Conservation (phyloP, 2,329 filamentous ascomycete species). For the Corynespora cassiicola region DNA sequence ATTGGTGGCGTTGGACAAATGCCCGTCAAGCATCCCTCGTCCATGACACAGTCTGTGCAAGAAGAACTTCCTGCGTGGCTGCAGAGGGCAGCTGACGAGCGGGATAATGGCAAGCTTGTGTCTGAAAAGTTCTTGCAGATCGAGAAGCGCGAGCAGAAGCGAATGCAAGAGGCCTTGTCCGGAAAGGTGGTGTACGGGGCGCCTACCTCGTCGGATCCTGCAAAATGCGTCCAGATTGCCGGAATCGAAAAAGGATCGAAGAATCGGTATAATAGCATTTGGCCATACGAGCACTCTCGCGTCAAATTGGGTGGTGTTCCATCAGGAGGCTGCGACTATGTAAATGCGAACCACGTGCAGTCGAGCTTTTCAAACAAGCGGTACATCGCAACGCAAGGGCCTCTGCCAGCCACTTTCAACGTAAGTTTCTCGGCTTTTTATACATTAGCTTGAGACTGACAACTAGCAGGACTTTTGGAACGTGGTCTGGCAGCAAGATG, state of each 20-base stretch:
- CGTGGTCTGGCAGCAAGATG: conserved; percentile 94
- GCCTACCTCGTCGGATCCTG: conserved; percentile 43
- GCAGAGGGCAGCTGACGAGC: conserved; percentile 67
- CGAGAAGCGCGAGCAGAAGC: conserved; percentile 82
- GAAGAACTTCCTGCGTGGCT: conserved; percentile 78
- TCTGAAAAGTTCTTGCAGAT: conserved; percentile 84
- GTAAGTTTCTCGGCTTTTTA: conserved; percentile 59
- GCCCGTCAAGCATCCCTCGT: conserved; percentile 63
- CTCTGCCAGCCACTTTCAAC: conserved; percentile 88
- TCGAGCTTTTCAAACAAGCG: conserved; percentile 83
- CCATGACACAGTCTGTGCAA: conserved; percentile 55
- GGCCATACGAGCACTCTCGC: conserved; percentile 92
- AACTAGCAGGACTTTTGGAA: conserved; percentile 88
- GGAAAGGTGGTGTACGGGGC: conserved; percentile 65
- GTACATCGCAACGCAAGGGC: conserved; percentile 95
- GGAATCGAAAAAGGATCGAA: conserved; percentile 94
- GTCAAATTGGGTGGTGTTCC: conserved; percentile 77
- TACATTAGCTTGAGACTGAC: conserved; percentile 21
- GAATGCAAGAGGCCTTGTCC: conserved; percentile 86
- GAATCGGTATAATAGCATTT: conserved; percentile 97
- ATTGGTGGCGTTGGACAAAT: conserved; percentile 90
- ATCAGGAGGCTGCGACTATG: conserved; percentile 81
- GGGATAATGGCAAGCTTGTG: conserved; percentile 78
- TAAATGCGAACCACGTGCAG: conserved; percentile 90
- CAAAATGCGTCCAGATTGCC: conserved; percentile 72